A percentile compares a stretch with the other conserved stretches of the same genome.
These are phyloP conservation scores for Graphiopsis chlorocephala DNA, from an alignment of 2,329 filamentous ascomycete species.

Conservation along the genomic window DNA sequence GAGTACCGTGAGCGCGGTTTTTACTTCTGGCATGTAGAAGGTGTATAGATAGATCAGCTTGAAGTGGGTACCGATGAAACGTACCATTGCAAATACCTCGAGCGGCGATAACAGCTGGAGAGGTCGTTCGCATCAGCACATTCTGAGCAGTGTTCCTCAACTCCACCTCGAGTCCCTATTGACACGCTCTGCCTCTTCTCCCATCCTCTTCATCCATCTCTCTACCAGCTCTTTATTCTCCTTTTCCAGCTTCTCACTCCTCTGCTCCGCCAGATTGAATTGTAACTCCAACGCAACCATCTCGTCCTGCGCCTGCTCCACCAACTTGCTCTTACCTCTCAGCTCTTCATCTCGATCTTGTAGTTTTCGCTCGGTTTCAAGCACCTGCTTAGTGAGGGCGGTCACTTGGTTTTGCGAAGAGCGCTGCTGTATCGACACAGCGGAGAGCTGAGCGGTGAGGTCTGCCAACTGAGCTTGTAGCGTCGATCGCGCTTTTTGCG, in stretches of 20 bases:
- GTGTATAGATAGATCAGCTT: background rate
- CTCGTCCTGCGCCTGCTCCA: constrained; percentile 90
- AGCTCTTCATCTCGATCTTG: constrained; percentile 84
- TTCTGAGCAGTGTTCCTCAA: background rate
- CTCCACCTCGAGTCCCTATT: constrained; percentile 53
- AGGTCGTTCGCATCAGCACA: background rate
- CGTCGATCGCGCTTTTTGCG: constrained; percentile 69
- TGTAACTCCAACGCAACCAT: constrained; percentile 84
- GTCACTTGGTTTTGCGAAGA: constrained; percentile 62
- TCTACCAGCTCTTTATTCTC: constrained; percentile 90
- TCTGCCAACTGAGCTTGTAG: constrained; percentile 63
- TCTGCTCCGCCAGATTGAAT: constrained; percentile 79
- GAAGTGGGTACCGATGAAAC: background rate
- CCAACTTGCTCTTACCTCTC: constrained; percentile 74
- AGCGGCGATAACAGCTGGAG: background rate
- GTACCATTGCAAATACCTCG: background rate
- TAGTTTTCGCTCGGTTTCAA: constrained; percentile 62
- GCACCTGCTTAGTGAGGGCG: constrained; percentile 61
- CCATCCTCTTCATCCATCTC: constrained; percentile 87
- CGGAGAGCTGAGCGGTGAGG: constrained; percentile 62
- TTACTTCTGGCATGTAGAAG: background rate
- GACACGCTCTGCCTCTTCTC: constrained; percentile 81
- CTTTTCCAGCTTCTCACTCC: constrained; percentile 65
- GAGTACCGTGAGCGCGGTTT: background rate
- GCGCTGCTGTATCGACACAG: constrained; percentile 58